Evolutionary conservation across 345 rosid genomes (phyloP).

Genomic region (Trapa bicornis): DNA sequence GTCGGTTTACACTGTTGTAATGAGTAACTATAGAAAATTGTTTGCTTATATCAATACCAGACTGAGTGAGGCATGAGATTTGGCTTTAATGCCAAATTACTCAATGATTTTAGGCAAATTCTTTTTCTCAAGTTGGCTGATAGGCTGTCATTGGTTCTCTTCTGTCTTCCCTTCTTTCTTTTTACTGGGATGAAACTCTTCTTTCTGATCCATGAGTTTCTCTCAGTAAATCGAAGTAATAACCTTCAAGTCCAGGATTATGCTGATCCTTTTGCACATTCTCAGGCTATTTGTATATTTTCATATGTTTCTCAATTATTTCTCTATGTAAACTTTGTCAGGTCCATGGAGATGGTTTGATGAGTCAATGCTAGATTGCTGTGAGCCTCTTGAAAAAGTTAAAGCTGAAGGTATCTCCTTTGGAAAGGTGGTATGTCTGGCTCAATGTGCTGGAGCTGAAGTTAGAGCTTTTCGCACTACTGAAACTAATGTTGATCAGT

Average conservation of each 20-base stretch:
- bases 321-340: conserved; percentile 5
- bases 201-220: background rate
- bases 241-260: background rate
- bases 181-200: too few species aligned
- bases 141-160: too few species aligned
- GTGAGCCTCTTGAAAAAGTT: conserved; percentile 78
- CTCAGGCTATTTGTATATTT: background rate
- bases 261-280: background rate
- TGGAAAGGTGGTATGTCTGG: conserved; percentile 85
- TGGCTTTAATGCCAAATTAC: too few species aligned
- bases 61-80: too few species aligned
- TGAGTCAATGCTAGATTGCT: conserved; percentile 89
- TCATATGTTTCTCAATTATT: background rate
- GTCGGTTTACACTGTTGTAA: too few species aligned
- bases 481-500: conserved; percentile 65
- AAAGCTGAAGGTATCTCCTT: conserved; percentile 75
- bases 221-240: background rate
- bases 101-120: too few species aligned
- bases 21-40: too few species aligned
- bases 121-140: too few species aligned
- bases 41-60: too few species aligned
- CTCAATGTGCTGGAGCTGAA: conserved; percentile 84
- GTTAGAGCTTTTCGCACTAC: conserved; percentile 74
- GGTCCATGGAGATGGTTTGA: conserved; percentile 99
- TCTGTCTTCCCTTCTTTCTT: too few species aligned